Conservation (phyloP, 163 green algal species). For the Chlamydomonas reinhardtii region DNA sequence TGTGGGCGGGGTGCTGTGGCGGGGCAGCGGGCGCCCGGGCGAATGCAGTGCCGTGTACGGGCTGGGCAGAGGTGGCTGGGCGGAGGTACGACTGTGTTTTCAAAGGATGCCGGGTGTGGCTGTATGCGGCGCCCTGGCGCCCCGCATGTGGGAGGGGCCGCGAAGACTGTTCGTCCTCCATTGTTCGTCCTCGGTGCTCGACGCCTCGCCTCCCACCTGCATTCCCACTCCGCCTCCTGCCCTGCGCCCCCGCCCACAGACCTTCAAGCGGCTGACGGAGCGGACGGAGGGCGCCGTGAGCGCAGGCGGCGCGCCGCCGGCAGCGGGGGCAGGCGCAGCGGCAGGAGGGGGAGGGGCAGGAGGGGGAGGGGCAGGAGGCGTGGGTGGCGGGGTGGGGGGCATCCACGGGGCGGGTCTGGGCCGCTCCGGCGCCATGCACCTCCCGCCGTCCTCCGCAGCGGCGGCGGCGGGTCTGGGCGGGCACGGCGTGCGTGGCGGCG, state of each 20-base stretch:
- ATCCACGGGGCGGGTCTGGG: no score
- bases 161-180: no score
- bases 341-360: background rate
- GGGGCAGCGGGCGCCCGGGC: no score
- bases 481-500: background rate
- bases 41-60: no score
- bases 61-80: no score
- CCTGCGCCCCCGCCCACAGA: conserved; percentile 12
- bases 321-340: background rate
- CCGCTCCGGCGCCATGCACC: background rate
- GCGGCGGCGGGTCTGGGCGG: background rate
- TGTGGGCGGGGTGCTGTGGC: no score
- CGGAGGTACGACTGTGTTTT: no score
- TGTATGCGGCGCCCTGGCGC: no score
- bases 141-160: no score
- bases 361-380: background rate
- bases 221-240: background rate
- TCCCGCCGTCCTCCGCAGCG: background rate
- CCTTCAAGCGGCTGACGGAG: conserved; percentile 66
- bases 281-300: background rate
- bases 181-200: no score
- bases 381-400: background rate
- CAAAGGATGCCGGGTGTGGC: no score
- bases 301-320: background rate
- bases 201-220: no score